These are phyloP conservation scores for Chamaecyparis obtusa DNA, from an alignment of 75 land plant genomes.

Conservation along the genomic window DNA sequence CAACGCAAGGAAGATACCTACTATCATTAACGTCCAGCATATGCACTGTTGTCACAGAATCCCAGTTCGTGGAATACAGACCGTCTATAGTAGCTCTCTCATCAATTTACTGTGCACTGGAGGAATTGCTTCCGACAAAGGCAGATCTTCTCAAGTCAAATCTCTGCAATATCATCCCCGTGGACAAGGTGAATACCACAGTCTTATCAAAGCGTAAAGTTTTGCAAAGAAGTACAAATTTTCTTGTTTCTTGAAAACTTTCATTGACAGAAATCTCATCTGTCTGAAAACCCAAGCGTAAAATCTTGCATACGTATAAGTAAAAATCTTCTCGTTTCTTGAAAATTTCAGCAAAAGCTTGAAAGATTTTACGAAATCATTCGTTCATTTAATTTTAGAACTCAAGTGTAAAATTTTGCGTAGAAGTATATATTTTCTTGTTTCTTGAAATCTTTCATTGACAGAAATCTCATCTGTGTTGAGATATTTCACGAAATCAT, in stretches of 20 bases:
- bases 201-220: too few relatives aligned
- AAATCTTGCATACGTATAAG: too few relatives aligned
- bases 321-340: neutral
- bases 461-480: neutral
- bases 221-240: too few relatives aligned
- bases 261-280: too few relatives aligned
- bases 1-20: neutral
- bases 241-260: too few relatives aligned
- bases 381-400: too few relatives aligned
- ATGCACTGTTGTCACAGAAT: constrained; percentile 1
- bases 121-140: constrained; percentile 20
- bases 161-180: neutral
- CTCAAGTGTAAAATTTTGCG: too few relatives aligned
- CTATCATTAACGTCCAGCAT: neutral
- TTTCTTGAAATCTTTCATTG: too few relatives aligned
- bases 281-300: neutral
- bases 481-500: neutral
- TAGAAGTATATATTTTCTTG: neutral
- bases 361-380: too few relatives aligned
- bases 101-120: constrained; percentile 16
- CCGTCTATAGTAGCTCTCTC: constrained; percentile 15
- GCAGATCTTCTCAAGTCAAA: constrained; percentile 17
- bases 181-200: constrained; percentile 2
- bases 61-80: constrained; percentile 17
- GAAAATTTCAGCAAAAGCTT: too few relatives aligned